phyloP scores from a whole-genome alignment of 768 basidiomycete genomes.

The Pleurotus pulmonarius region DNA sequence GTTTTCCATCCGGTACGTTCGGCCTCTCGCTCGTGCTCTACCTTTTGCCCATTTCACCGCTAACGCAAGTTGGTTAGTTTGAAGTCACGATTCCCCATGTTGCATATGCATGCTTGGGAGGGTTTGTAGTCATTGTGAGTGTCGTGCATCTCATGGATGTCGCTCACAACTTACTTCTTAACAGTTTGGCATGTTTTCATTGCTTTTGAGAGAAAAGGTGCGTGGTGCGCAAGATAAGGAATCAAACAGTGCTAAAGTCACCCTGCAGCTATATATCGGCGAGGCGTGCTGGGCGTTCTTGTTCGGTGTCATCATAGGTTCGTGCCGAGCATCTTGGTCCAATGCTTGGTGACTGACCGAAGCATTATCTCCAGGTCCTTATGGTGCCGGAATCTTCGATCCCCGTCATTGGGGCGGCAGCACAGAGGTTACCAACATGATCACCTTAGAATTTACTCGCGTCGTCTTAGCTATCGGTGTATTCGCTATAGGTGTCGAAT shows the following conservation, averaged over 20 bases:
- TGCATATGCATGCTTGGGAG: constrained; percentile 61
- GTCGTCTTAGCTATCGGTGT: constrained; percentile 95
- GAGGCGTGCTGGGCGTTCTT: constrained; percentile 96
- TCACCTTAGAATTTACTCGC: constrained; percentile 89
- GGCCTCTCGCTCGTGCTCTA: no score
- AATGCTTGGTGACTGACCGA: constrained; percentile 10
- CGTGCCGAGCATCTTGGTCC: constrained; percentile 17
- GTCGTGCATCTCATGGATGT: neutral
- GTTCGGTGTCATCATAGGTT: constrained; percentile 87
- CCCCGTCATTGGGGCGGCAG: constrained; percentile 70
- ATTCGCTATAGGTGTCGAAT: constrained; percentile 96
- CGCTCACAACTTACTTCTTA: neutral
- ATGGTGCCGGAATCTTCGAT: constrained; percentile 77
- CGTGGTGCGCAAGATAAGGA: constrained; percentile 13
- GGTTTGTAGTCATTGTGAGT: constrained; percentile 65
- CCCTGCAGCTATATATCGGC: constrained; percentile 76
- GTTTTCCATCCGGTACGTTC: constrained; percentile 8
- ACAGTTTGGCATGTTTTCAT: constrained; percentile 93
- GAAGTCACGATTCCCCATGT: constrained; percentile 57
- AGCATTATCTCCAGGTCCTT: constrained; percentile 54
- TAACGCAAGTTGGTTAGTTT: constrained; percentile 23
- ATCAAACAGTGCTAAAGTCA: neutral
- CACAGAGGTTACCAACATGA: constrained; percentile 54
- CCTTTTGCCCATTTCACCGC: neutral
- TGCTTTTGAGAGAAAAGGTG: constrained; percentile 85